phyloP scores from a whole-genome alignment of 441 rosid genomes.

The Bocquillonia castaneifolia region DNA sequence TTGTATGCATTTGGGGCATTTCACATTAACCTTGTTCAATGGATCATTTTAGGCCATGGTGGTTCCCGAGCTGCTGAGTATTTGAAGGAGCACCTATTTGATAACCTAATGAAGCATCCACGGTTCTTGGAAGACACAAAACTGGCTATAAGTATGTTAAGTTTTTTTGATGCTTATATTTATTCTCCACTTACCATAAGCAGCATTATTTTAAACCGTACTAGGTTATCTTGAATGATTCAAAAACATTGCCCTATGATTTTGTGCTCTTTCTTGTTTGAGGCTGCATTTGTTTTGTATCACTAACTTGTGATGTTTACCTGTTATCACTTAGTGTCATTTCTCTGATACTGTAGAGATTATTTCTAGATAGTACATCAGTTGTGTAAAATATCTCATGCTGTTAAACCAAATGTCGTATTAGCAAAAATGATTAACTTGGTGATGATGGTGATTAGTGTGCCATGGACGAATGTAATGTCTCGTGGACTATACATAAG shows the following conservation, averaged over 20 bases:
- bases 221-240: neutral
- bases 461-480: too few species aligned
- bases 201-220: constrained; percentile 11
- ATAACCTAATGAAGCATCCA: constrained; percentile 85
- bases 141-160: constrained; percentile 66
- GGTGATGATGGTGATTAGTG: too few species aligned
- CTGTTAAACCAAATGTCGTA: neutral
- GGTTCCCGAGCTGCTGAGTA: constrained; percentile 97
- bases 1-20: neutral
- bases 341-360: neutral
- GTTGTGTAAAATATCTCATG: neutral
- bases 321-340: neutral
- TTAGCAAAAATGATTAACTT: neutral
- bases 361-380: neutral
- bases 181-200: neutral
- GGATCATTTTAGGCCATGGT: constrained; percentile 71
- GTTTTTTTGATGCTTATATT: constrained; percentile 12
- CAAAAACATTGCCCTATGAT: neutral
- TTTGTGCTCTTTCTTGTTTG: neutral
- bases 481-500: too few species aligned
- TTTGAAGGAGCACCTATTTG: constrained; percentile 87
- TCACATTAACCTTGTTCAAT: neutral
- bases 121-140: constrained; percentile 71
- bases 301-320: neutral
- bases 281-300: neutral